Percentiles rank a stretch among this genome's conserved stretches.
Conservation (phyloP, 495 filamentous ascomycete species). For the Aspergillus campestris region DNA sequence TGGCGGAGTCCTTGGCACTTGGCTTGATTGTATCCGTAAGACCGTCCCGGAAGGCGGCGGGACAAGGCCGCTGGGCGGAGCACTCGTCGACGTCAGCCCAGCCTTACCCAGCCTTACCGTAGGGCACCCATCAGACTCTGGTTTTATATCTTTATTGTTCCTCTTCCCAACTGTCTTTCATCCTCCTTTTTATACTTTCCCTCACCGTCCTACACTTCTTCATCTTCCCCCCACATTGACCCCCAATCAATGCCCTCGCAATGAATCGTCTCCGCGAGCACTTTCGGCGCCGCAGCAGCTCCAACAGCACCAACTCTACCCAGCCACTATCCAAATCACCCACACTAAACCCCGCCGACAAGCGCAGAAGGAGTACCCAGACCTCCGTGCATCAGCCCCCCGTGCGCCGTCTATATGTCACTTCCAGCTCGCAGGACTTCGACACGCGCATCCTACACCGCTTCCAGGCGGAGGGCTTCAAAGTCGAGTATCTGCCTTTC, state of each 20-base stretch:
- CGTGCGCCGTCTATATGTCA: constrained; percentile 43
- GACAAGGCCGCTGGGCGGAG: neutral
- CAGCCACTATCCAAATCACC: constrained; percentile 12
- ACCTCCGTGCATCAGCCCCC: neutral
- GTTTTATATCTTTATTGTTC: no score
- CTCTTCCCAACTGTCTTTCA: no score
- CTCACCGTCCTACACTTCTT: no score
- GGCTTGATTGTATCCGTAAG: neutral
- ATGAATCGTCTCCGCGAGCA: constrained; percentile 14
- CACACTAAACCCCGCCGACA: constrained; percentile 5
- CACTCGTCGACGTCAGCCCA: constrained; percentile 16
- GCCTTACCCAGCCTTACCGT: neutral
- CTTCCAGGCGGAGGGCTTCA: constrained; percentile 58
- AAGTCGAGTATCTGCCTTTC: constrained; percentile 52
- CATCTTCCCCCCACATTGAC: neutral
- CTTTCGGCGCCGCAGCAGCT: constrained; percentile 11
- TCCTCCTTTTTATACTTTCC: neutral
- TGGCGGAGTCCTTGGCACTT: neutral
- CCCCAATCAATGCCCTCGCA: no score
- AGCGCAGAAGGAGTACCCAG: constrained; percentile 7
- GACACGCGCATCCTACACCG: constrained; percentile 44
- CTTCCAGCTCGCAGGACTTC: constrained; percentile 51
- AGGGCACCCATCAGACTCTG: no score
- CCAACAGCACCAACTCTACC: constrained; percentile 2
- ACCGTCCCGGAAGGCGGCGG: no score